These are phyloP conservation scores for Stemphylium vesicarium DNA, from an alignment of 2,329 filamentous ascomycete genomes.

Conservation along the genomic window DNA sequence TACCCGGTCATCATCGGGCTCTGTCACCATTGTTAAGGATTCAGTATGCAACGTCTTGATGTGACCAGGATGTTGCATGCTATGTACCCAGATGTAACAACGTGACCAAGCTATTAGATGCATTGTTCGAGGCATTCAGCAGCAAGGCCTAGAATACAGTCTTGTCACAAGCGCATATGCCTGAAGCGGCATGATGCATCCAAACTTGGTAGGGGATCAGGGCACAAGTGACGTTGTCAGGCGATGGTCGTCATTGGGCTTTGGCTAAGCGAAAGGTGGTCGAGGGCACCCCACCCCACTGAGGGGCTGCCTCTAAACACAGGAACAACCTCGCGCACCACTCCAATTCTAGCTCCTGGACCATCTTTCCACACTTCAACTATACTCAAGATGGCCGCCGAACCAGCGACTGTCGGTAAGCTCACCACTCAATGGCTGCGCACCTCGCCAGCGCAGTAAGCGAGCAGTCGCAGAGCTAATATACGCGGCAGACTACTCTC, in stretches of 20 bases:
- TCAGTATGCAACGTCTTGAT: no score
- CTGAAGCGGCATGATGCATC: slow-evolving; percentile 5
- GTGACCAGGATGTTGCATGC: no score
- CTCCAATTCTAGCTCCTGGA: slow-evolving; percentile 30
- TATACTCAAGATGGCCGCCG: slow-evolving; percentile 43
- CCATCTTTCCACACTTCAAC: slow-evolving; percentile 27
- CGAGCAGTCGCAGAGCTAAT: slow-evolving; percentile 36
- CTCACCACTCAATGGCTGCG: not conserved
- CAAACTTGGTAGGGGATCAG: slow-evolving; percentile 1
- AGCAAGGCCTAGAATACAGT: not conserved
- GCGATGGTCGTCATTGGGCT: slow-evolving; percentile 34
- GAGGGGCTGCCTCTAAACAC: slow-evolving; percentile 45
- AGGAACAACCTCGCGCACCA: slow-evolving; percentile 32
- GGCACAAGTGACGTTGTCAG: slow-evolving; percentile 16
- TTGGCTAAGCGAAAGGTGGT: slow-evolving; percentile 36
- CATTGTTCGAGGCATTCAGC: no score
- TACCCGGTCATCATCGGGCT: no score
- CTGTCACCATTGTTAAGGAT: no score
- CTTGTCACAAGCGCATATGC: slow-evolving; percentile 10
- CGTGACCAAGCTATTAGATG: no score
- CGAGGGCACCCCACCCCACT: slow-evolving; percentile 36
- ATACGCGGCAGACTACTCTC: slow-evolving; percentile 72
- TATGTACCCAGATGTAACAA: no score
- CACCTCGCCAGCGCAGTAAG: not conserved
- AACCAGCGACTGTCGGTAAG: slow-evolving; percentile 42